Base-by-base conservation (phyloP, 2,329 filamentous ascomycete genomes). In the Alternaria panax region DNA sequence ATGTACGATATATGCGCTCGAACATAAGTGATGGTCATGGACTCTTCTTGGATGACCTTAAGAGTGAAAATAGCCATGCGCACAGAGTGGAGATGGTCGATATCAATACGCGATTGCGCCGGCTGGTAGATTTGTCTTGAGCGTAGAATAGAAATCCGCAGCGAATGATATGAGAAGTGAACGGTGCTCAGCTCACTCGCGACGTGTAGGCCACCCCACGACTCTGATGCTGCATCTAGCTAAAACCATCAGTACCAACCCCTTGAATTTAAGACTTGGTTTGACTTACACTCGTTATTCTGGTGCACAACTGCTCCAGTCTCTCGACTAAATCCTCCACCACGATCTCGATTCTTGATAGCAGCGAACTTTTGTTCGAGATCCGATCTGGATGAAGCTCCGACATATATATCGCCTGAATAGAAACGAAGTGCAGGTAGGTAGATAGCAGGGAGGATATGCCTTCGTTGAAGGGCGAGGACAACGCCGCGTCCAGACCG, bases 121-220 rank as follows among this genome's bases (percentile, higher is more conserved):
- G 65, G 63, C n/a, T 57, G 43, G 22, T 63, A 66, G 7, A 68
- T 66, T 32, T 66, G 65, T n/a, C 51, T 54, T 7, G 63, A 68
- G 18, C 67, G 63, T 7, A 71, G 45, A 16, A 69, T 68, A 3
- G 67, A 65, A 2, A 63, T 70, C 22, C 65, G 65, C 11, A 67
- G 51, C 2, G 64, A 66, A 38, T 71, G 66, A 45, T 69, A 69
- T 3, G 66, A 62, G 51, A 71, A 71, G 20, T 71, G 60, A 20
- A 67, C 60, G 2, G 66, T 62, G n/a, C 38, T 65, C 18, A 68
- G 25, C 38, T 68, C 66, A 48, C 53, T 66, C 6, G 51, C 58
- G 11, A 57, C 53, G 28, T 65, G 56, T 6, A 68, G 59, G 4
- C 66, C 66, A 40, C 51, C 30, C 64, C 66, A 68, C 9, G 60